Evolutionary conservation across 352 stramenopile genomes (phyloP).

Genomic region (Achlya hypogyna): DNA sequence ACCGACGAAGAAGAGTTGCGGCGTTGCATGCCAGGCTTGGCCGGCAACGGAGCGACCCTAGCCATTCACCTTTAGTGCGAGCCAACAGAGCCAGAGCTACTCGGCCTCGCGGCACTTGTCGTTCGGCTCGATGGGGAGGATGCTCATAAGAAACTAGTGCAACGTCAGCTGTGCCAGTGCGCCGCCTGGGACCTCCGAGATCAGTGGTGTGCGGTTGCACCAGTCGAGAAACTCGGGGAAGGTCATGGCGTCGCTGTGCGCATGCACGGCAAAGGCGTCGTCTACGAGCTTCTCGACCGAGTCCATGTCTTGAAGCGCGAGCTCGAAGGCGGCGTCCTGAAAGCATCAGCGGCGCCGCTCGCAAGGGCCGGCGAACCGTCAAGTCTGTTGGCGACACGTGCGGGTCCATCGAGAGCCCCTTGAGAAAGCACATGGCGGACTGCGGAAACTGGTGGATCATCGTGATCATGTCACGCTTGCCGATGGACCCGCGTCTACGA

Average conservation of each 20-base stretch:
- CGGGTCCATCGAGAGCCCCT: constrained; percentile 18
- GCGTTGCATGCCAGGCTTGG: constrained; percentile 2
- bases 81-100: too few species aligned
- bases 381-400: background rate
- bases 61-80: background rate
- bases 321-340: background rate
- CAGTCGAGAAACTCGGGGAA: constrained; percentile 84
- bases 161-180: background rate
- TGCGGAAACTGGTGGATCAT: constrained; percentile 82
- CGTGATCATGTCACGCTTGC: constrained; percentile 69
- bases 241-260: constrained; percentile 40
- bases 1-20: background rate
- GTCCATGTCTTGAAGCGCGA: constrained; percentile 30
- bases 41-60: background rate
- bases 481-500: constrained; percentile 72
- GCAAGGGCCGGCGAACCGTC: background rate
- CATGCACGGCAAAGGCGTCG: constrained; percentile 42
- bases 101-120: background rate
- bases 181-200: constrained; percentile 40
- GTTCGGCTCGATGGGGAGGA: constrained; percentile 41
- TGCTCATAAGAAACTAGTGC: constrained; percentile 64
- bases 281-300: constrained; percentile 80
- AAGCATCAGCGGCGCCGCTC: too few species aligned
- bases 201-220: constrained; percentile 68
- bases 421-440: constrained; percentile 52